phyloP scores from a whole-genome alignment of 345 rosid genomes.

The Trapa incisa region DNA sequence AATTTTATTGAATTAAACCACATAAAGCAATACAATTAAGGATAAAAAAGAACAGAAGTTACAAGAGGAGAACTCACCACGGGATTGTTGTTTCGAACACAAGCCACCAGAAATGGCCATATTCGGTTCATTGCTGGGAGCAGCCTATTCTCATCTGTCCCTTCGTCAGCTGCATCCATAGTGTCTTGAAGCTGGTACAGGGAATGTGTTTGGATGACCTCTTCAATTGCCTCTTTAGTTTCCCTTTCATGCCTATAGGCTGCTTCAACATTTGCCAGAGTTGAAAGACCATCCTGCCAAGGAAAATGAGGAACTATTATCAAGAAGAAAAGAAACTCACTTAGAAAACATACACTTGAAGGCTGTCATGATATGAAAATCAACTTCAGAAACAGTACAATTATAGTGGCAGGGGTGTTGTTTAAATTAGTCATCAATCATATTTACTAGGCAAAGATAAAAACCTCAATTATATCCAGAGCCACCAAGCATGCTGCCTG shows the following conservation, averaged over 20 bases:
- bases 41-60: background rate
- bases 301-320: background rate
- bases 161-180: conserved; percentile 46
- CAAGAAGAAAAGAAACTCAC: background rate
- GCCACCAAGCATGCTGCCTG: conserved; percentile 65
- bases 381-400: background rate
- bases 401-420: background rate
- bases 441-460: background rate
- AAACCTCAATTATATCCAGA: conserved; percentile 76
- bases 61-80: conserved; percentile 31
- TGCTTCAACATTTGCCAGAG: conserved; percentile 72
- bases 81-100: conserved; percentile 46
- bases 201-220: conserved; percentile 39
- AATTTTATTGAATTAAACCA: background rate
- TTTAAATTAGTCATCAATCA: background rate
- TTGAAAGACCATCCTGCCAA: conserved; percentile 49
- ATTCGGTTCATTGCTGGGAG: conserved; percentile 86
- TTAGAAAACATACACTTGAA: background rate
- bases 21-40: background rate
- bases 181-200: conserved; percentile 53
- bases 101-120: conserved; percentile 78
- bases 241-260: conserved; percentile 56
- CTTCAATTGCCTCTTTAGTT: conserved; percentile 59
- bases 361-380: background rate
- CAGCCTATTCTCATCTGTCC: conserved; percentile 65